Conservation (phyloP, 139 green algal genomes). For the Coccomyxa sp. region DNA sequence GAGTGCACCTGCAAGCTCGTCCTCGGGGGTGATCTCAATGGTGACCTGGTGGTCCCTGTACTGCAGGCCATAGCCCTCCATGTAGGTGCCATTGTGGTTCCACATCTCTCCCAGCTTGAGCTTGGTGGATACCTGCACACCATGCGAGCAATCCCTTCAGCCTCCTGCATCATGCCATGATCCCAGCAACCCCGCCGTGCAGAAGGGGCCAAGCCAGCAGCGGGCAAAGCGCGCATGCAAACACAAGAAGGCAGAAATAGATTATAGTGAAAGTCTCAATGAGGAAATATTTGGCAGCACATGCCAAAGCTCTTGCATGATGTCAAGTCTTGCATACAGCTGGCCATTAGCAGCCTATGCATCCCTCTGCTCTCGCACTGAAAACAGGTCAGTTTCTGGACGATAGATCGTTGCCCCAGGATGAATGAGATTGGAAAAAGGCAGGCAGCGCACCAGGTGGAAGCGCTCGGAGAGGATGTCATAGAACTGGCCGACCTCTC, state of each 20-base stretch:
- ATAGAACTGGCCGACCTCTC: background rate
- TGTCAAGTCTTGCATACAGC: too few species aligned
- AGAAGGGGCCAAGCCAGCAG: too few species aligned
- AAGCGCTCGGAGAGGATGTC: background rate
- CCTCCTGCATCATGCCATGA: background rate
- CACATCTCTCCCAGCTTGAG: conserved; percentile 3
- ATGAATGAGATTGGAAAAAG: too few species aligned
- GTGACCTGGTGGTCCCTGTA: background rate
- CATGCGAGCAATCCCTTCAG: background rate
- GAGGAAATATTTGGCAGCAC: background rate
- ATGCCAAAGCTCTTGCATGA: too few species aligned
- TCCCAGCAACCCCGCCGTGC: background rate
- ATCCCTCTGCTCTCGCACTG: too few species aligned
- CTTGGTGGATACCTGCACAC: conserved; percentile 1
- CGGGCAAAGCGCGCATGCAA: background rate
- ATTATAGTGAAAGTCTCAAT: background rate
- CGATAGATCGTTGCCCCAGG: too few species aligned
- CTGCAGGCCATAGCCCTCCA: background rate
- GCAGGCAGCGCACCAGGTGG: background rate
- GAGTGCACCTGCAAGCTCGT: background rate
- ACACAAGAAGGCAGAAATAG: background rate
- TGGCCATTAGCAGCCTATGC: too few species aligned
- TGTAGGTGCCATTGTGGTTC: conserved; percentile 6
- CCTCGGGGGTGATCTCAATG: background rate
- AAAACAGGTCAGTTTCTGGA: too few species aligned